These are phyloP conservation scores for Mollisia scopiformis DNA, from an alignment of 2,329 filamentous ascomycete genomes.

Conservation along the genomic window DNA sequence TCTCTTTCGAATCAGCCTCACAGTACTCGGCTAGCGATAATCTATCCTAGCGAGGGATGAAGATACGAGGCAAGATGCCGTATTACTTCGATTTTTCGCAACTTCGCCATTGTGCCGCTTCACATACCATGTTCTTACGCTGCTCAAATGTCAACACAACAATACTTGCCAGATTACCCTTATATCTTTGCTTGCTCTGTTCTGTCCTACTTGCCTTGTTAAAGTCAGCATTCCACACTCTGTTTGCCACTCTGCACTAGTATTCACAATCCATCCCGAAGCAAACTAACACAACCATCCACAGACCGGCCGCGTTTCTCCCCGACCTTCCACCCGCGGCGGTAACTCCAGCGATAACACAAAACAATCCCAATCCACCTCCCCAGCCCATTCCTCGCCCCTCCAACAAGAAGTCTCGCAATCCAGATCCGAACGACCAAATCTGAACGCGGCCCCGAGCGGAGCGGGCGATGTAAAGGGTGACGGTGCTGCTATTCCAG, in stretches of 20 bases:
- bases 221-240: conserved; percentile 10
- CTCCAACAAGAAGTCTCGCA: conserved; percentile 41
- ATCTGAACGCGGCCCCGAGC: conserved; percentile 14
- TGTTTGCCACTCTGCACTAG: neutral
- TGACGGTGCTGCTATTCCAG: conserved; percentile 22
- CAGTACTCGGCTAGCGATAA: neutral
- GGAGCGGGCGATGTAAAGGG: conserved; percentile 15
- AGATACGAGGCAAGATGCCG: conserved; percentile 27
- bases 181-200: neutral
- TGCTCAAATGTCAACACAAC: neutral
- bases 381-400: conserved; percentile 49
- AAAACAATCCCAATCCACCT: conserved; percentile 18
- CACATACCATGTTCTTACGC: neutral
- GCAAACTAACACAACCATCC: neutral
- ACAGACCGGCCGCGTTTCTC: conserved; percentile 30
- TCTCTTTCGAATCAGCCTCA: neutral
- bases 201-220: neutral
- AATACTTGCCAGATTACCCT: neutral
- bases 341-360: conserved; percentile 14
- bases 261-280: neutral
- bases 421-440: conserved; percentile 8
- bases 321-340: conserved; percentile 24
- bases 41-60: conserved; percentile 6
- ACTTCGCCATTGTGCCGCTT: neutral
- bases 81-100: conserved; percentile 15